Base-by-base conservation (phyloP, 1,284 basidiomycete genomes). In the Cryptococcus sp. region DNA sequence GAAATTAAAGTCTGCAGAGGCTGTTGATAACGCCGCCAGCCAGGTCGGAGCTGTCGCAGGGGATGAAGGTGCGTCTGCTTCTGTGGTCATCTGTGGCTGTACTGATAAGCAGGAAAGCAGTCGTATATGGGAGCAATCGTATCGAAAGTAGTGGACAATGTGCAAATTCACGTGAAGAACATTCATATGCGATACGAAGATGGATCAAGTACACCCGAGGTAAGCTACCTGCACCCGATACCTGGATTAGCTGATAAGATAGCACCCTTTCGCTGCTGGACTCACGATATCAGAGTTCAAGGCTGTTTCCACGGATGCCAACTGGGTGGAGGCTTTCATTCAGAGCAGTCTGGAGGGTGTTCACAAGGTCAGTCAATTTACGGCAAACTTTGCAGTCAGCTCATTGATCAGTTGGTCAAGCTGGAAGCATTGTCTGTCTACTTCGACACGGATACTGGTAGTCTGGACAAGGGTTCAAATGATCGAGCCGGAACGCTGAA, bases 181-280 rank as follows among this genome's bases (percentile, higher is more conserved):
- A 89, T 98, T 46, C 93, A 98, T 69, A 78, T 98, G 48, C 87
- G 96, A 46, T 99, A 98, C 66, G 96, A 99, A 75, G 96, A 99
- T 75, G 86, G 85, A 48, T 76, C 94, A 58, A 97, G 91, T 59
- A 91, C 92, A 34, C 93, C 93, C 22, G 90, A 88, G 31, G 90
- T 91, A 73, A 67, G 76, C 82, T 70, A 7, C 31, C 13, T 28
- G 37, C 37, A 28, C 14, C 37, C 18, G 3, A 18, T 18, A 36
- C 18, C 1, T 11, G 18, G 18, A n/a, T 18, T 10, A 23, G 19
- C 28, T 54, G 40, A 46, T 32, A 46, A 45, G 43, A 5, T 61
- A 92, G 84, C 94, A 97, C 73, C 94, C 94, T 7, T 98, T 99
- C 71, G 86, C 94, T 2, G 86, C 86, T 28, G 96, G 97, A 56